Evolutionary conservation across 2,329 filamentous ascomycete species (phyloP).

Genomic region (Madurella fahalii): DNA sequence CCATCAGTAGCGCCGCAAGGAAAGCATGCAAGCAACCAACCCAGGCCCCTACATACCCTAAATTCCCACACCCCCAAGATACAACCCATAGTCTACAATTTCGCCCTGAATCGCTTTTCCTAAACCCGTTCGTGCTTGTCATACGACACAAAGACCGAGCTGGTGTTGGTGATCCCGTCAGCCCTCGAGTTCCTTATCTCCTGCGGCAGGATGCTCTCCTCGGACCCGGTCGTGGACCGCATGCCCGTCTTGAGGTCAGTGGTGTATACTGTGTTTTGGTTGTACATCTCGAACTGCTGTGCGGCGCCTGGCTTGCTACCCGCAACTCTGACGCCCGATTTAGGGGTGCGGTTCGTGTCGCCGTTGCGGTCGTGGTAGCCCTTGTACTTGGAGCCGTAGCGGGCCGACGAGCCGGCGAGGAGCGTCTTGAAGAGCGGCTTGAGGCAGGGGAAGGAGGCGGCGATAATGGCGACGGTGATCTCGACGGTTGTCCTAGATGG

Average conservation of each 20-base stretch:
- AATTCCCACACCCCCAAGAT: neutral
- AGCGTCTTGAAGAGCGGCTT: constrained; percentile 27
- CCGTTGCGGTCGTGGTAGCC: constrained; percentile 16
- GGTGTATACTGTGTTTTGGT: neutral
- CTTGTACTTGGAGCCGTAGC: constrained; percentile 20
- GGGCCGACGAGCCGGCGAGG: constrained; percentile 32
- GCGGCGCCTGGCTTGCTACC: neutral
- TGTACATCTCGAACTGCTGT: constrained; percentile 18
- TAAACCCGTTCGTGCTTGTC: neutral
- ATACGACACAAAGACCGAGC: constrained; percentile 5
- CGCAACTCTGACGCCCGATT: neutral
- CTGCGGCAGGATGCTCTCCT: constrained; percentile 21
- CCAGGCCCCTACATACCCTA: too few species aligned
- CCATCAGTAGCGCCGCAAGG: too few species aligned
- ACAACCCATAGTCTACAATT: neutral
- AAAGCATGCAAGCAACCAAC: too few species aligned
- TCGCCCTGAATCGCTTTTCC: neutral
- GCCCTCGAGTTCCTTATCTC: neutral
- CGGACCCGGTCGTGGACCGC: constrained; percentile 8
- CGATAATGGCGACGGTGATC: constrained; percentile 29
- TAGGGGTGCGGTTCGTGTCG: constrained; percentile 1
- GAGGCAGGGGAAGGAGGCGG: constrained; percentile 28
- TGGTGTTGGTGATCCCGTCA: constrained; percentile 9
- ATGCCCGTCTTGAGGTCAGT: constrained; percentile 8
- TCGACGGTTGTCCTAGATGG: constrained; percentile 27